Base-by-base conservation (phyloP, 2,329 filamentous ascomycete species). In the Ascochyta viciae-villosae region DNA sequence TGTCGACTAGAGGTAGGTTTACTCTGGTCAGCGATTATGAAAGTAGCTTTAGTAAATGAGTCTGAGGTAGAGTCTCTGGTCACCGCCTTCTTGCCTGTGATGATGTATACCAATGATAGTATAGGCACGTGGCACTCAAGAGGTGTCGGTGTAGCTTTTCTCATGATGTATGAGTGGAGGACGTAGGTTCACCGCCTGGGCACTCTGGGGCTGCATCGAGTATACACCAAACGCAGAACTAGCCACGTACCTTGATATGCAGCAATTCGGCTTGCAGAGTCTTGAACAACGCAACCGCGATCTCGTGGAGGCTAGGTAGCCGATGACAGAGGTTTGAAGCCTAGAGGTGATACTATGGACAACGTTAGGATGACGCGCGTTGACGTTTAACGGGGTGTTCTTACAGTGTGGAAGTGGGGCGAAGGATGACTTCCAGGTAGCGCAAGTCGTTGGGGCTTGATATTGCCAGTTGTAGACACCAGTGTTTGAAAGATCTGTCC, bases 91-190 rank as follows among this genome's bases (percentile, higher is more conserved):
- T 4, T 7, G 39, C 23, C 10, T 41, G n/a, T 27, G 39, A 27
- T 27, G 19, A 10, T 8, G 39, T n/a, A 10, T 27, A 16, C 13
- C 27, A 7, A 16, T 41, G 4, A 9, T 24, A 4, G 12, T 15
- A n/a, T 19, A 15, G 15, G 44, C 39, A 44, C 26, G 31, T 49
- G 38, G 44, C 23, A 31, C 12, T 9, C 12, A 9, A 23, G 22
- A 39, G 26, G 16, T 43, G 16, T 54, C 39, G 51, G 51, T 54
- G 51, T 54, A 43, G 16, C 33, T 7, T 33, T 27, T 29, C 24
- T 19, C 10, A 29, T 27, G 44, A 49, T 44, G 44, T n/a, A 27
- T 54, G 44, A 44, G n/a, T 27, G 24, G 27, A 24, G 26, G 26
- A 39, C 27, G 37, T 19, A n/a, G 16, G 19, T 40, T 54, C 51